Evolutionary conservation across 495 filamentous ascomycete genomes (phyloP), one percentile per base, ranked within the genome.

Genomic region (Friedmanniomyces endolithicus): DNA sequence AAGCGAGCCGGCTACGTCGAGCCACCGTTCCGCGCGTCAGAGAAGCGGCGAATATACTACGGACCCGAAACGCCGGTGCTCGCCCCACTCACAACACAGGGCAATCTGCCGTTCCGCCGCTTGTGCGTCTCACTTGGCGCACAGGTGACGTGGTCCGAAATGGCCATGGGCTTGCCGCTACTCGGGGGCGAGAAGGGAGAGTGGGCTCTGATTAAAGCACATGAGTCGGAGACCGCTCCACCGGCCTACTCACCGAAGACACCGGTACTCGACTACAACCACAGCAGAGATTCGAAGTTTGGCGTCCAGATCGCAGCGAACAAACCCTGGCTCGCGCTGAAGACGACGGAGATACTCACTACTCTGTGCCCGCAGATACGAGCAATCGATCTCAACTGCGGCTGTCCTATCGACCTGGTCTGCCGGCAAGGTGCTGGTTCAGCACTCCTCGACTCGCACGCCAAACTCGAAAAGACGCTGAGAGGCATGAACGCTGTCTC

Each of bases 71-170:
- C 92, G 2, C 90, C 94, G 0, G 78, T 89, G 23, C 75, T 98
- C 17, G 92, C 94, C 2, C 92, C 92, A 40, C 68, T 87, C 47
- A 87, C 92, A 0, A 98, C 92, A 1, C 92, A 96, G 69, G 92
- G 92, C n/a, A 98, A 98, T 62, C 72, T 97, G 25, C 94, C 92
- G 1, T 98, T 95, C 73, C 85, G 92, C 43, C 79, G 94, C 49
- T 79, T 98, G n/a, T 97, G 92, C 63, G 81, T 83, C 0, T 82
- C 85, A 49, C 78, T 96, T 19, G 94, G 92, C 22, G 90, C 92
- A 19, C 86, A 95, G 59, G 71, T 94, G 34, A 98, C 90, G 2
- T 97, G 95, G 72, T 97, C 92, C 0, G 92, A 98, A 65, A 98
- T 98, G 92, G 92, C 94, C 3, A 86, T 97, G 81, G 81, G 88